A percentile compares a stretch with the other conserved stretches of the same genome.
These are phyloP conservation scores for Celoporthe dispersa DNA, from an alignment of 2,329 filamentous ascomycete genomes.

Conservation along the genomic window DNA sequence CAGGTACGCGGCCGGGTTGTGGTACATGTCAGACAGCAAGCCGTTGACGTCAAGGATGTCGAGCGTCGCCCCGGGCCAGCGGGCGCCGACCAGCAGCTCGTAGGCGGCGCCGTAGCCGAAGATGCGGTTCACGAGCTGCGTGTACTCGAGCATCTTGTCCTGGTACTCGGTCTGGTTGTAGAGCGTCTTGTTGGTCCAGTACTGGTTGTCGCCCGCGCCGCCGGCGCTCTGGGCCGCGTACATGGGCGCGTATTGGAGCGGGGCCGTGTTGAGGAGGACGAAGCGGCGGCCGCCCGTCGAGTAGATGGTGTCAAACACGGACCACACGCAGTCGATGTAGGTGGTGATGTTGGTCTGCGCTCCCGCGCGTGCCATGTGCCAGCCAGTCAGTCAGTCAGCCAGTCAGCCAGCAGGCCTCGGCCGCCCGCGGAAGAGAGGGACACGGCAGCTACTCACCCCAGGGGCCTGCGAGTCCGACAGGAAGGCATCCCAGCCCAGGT, in stretches of 20 bases:
- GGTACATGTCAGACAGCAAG: slow-evolving; percentile 67
- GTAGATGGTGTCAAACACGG: slow-evolving; percentile 66
- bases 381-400: no score
- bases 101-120: slow-evolving; percentile 56
- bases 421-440: not conserved
- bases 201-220: slow-evolving; percentile 47
- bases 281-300: slow-evolving; percentile 69
- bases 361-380: no score
- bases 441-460: slow-evolving; percentile 35
- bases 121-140: slow-evolving; percentile 52
- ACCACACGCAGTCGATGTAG: slow-evolving; percentile 72
- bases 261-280: slow-evolving; percentile 71
- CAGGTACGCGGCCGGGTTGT: slow-evolving; percentile 64
- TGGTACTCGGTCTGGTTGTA: slow-evolving; percentile 54
- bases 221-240: slow-evolving; percentile 59
- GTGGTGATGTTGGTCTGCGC: slow-evolving; percentile 59
- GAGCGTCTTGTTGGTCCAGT: slow-evolving; percentile 50
- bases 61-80: slow-evolving; percentile 64
- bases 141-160: slow-evolving; percentile 55
- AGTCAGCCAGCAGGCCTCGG: no score
- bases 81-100: slow-evolving; percentile 46
- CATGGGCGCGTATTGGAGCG: slow-evolving; percentile 68
- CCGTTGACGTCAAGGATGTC: slow-evolving; percentile 70
- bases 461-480: slow-evolving; percentile 65
- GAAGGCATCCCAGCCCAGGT: slow-evolving; percentile 69